A percentile compares a stretch with the other conserved stretches of the same genome.
Conservation (phyloP, 805 yeast genomes). For the Wickerhamomyces canadensis region DNA sequence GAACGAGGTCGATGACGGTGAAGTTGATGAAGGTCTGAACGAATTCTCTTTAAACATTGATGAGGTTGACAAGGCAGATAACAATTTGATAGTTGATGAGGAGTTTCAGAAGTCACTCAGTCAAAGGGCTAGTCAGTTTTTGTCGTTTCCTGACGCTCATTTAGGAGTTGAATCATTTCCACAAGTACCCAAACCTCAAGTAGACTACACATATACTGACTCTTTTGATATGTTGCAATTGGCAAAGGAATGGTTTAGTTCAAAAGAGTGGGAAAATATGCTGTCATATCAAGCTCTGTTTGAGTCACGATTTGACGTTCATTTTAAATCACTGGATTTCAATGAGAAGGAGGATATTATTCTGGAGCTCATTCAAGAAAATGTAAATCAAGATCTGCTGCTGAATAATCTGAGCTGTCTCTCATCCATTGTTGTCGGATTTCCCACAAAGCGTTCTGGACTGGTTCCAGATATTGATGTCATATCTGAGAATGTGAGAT, state of each 20-base stretch:
- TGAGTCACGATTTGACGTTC: constrained; percentile 4
- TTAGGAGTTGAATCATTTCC: constrained; percentile 19
- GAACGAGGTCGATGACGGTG: constrained; percentile 21
- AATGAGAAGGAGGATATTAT: constrained; percentile 14
- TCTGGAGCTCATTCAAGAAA: constrained; percentile 5
- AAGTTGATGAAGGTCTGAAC: constrained; percentile 6
- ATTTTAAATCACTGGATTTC: constrained; percentile 10
- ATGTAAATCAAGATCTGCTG: not conserved
- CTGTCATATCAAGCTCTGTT: constrained; percentile 1
- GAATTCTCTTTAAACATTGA: constrained; percentile 31
- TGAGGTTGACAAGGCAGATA: constrained; percentile 35
- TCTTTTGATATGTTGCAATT: constrained; percentile 33
- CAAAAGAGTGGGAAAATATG: constrained; percentile 21
- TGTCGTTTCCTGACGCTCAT: constrained; percentile 6
- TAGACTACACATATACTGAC: constrained; percentile 39
- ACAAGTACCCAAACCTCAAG: constrained; percentile 32
- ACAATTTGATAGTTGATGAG: constrained; percentile 27
- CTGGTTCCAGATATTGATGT: constrained; percentile 1
- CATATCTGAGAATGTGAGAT: constrained; percentile 7
- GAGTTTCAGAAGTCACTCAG: constrained; percentile 28
- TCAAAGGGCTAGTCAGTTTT: constrained; percentile 31
- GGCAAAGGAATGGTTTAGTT: constrained; percentile 41
- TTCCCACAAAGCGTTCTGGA: no score
- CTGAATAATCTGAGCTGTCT: constrained; percentile 5
- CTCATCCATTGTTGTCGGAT: constrained; percentile 13